These are phyloP conservation scores for Hysterium pulicare DNA, from an alignment of 2,329 filamentous ascomycete species.

Conservation along the genomic window DNA sequence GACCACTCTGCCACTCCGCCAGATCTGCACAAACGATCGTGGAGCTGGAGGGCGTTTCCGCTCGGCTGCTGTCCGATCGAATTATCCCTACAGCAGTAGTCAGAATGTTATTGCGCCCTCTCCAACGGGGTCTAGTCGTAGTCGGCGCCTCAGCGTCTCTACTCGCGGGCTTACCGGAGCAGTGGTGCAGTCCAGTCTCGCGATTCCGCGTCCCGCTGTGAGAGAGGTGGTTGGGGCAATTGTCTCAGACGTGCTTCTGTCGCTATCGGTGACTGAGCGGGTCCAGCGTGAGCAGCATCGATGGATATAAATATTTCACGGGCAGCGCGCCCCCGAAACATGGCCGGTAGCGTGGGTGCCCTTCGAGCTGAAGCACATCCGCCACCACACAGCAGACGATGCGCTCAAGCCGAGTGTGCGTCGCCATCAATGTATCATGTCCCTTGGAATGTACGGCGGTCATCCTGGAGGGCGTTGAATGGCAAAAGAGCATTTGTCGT, in stretches of 20 bases:
- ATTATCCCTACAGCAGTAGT: neutral
- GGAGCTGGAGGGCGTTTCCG: constrained; percentile 28
- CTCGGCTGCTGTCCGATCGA: neutral
- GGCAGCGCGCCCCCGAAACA: constrained; percentile 16
- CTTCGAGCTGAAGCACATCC: constrained; percentile 28
- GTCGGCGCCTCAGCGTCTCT: neutral
- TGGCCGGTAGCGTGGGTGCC: constrained; percentile 21
- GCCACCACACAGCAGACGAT: constrained; percentile 19
- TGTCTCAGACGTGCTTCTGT: neutral
- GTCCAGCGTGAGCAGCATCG: neutral
- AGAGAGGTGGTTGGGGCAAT: neutral
- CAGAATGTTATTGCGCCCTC: neutral
- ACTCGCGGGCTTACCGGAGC: neutral
- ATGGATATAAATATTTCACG: constrained; percentile 20
- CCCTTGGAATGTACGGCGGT: constrained; percentile 19
- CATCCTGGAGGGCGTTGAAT: constrained; percentile 22
- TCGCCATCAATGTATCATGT: constrained; percentile 20
- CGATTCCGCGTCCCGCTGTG: neutral
- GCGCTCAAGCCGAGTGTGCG: constrained; percentile 17
- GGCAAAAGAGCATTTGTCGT: constrained; percentile 27
- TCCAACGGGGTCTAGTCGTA: neutral
- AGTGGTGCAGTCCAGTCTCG: too few relatives aligned
- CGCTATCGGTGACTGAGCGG: too few relatives aligned
- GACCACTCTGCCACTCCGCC: constrained; percentile 18
- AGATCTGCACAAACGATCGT: constrained; percentile 33